phyloP scores from a whole-genome alignment of 2,329 filamentous ascomycete genomes.

The Clonostachys sp. region DNA sequence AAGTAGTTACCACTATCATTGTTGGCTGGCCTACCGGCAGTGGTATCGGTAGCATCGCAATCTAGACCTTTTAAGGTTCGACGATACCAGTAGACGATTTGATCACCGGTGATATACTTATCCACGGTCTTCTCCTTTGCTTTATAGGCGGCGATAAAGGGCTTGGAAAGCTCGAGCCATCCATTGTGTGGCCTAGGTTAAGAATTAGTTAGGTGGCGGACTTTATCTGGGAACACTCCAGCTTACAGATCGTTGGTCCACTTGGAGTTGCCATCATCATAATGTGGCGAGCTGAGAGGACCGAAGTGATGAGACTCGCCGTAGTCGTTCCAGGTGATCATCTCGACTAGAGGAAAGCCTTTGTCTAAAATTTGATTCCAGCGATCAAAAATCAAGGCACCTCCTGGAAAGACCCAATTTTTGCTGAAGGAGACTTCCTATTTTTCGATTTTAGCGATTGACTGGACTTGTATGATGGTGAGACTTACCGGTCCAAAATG shows the following conservation, averaged over 20 bases:
- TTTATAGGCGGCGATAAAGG: conserved; percentile 49
- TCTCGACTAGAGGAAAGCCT: conserved; percentile 37
- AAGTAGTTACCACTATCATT: conserved; percentile 47
- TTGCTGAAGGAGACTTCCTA: conserved; percentile 35
- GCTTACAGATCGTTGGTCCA: conserved; percentile 30
- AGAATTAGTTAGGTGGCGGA: too few relatives aligned
- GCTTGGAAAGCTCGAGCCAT: conserved; percentile 49
- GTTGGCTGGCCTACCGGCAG: conserved; percentile 29
- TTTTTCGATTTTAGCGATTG: too few relatives aligned
- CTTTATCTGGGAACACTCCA: too few relatives aligned
- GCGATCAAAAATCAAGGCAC: conserved; percentile 52
- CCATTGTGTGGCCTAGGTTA: conserved; percentile 33
- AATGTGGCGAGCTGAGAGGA: conserved; percentile 36
- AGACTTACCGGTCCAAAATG: conserved; percentile 32
- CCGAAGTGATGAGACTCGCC: conserved; percentile 52
- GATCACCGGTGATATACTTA: conserved; percentile 40
- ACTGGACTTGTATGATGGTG: too few relatives aligned
- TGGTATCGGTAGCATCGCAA: conserved; percentile 49
- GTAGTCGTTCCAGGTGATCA: conserved; percentile 44
- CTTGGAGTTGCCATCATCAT: conserved; percentile 37
- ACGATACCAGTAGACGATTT: conserved; percentile 52
- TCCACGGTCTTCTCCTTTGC: conserved; percentile 28
- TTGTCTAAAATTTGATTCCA: conserved; percentile 43
- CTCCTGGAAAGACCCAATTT: conserved; percentile 55
- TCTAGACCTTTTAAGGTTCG: conserved; percentile 37